These are phyloP conservation scores for Trametes punicea DNA, from an alignment of 768 basidiomycete genomes.

Conservation along the genomic window DNA sequence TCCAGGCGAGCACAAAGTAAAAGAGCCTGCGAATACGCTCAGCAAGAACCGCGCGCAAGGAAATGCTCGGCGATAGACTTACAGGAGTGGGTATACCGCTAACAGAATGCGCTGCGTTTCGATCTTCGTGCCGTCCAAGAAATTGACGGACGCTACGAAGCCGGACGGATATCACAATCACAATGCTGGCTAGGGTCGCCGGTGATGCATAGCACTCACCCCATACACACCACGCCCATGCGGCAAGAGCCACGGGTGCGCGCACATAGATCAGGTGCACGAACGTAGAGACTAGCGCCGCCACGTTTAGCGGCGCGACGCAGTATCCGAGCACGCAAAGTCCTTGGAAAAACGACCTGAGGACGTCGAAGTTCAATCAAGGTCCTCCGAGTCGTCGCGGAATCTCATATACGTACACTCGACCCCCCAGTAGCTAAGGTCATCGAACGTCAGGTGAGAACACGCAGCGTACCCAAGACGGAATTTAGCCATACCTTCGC, in stretches of 20 bases:
- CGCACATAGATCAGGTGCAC: constrained; percentile 84
- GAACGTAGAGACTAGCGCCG: constrained; percentile 83
- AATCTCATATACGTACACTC: constrained; percentile 55
- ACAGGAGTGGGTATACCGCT: constrained; percentile 96
- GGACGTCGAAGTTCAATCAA: neutral
- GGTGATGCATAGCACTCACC: constrained; percentile 48
- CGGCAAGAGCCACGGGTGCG: constrained; percentile 77
- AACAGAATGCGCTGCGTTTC: constrained; percentile 86
- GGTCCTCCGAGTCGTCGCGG: neutral
- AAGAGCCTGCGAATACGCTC: constrained; percentile 55
- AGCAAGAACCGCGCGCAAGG: neutral
- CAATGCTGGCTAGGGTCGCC: neutral
- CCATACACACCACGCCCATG: constrained; percentile 98
- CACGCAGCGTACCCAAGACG: neutral
- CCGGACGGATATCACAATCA: neutral
- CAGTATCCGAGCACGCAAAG: constrained; percentile 95
- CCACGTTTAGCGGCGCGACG: constrained; percentile 87
- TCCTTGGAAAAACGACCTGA: constrained; percentile 92
- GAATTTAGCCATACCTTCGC: constrained; percentile 63
- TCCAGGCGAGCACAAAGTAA: constrained; percentile 94
- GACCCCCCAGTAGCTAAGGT: constrained; percentile 67
- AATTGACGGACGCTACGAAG: constrained; percentile 81
- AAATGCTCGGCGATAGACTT: constrained; percentile 33
- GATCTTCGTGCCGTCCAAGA: constrained; percentile 92
- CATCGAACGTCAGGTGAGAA: neutral